Conservation (phyloP, 2,329 filamentous ascomycete species). For the Helotiales sp. region DNA sequence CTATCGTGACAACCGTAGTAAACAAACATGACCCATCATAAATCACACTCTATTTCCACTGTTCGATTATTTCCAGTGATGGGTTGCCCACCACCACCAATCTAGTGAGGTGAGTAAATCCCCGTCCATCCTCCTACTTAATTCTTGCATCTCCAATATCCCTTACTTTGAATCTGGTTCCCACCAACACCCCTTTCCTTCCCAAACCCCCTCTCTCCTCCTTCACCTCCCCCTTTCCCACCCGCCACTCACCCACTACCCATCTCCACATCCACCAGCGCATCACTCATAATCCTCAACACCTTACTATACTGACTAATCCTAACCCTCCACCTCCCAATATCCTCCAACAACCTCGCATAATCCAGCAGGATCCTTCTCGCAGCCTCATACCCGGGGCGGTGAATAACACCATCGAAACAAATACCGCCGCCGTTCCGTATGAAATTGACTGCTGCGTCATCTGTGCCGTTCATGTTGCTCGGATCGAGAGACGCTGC, state of each 20-base stretch:
- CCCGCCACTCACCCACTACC: constrained; percentile 16
- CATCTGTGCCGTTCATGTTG: constrained; percentile 31
- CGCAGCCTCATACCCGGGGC: constrained; percentile 56
- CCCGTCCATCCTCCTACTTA: too few species aligned
- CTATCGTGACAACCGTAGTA: too few species aligned
- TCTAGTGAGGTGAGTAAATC: too few species aligned
- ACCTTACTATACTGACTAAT: constrained; percentile 56
- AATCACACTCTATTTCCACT: too few species aligned
- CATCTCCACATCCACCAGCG: constrained; percentile 46
- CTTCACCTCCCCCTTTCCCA: not conserved
- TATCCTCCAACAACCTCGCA: constrained; percentile 56
- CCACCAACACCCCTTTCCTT: not conserved
- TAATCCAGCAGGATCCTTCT: constrained; percentile 56
- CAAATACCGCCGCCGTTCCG: constrained; percentile 53
- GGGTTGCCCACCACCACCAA: too few species aligned
- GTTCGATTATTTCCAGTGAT: too few species aligned
- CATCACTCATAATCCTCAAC: constrained; percentile 60
- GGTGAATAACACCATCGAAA: constrained; percentile 53
- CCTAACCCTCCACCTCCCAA: constrained; percentile 53
- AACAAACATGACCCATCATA: too few species aligned
- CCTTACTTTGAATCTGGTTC: too few species aligned
- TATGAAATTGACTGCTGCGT: constrained; percentile 51
- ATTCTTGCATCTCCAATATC: too few species aligned
- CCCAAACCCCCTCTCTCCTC: not conserved
- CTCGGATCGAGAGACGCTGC: not conserved